Evolutionary conservation across 1,139 yeast genomes (phyloP).

Genomic region (Magnusiomyces clavatus): DNA sequence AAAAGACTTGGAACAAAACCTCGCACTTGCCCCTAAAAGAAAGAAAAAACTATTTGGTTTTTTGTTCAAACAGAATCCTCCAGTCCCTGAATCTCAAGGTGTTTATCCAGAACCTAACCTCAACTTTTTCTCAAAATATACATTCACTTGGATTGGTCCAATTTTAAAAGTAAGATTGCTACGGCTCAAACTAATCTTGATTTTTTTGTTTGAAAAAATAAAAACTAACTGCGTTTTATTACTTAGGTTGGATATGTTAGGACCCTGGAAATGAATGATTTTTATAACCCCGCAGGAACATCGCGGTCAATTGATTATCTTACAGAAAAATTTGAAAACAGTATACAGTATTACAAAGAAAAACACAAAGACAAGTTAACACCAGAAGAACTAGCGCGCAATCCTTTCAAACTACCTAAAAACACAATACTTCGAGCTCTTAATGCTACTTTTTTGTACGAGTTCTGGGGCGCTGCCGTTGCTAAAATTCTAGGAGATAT

Average conservation of each 20-base stretch:
- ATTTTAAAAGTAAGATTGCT: neutral
- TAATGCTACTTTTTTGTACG: constrained; percentile 48
- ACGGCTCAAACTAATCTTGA: neutral
- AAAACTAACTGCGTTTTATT: constrained; percentile 18
- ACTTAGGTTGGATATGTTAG: constrained; percentile 51
- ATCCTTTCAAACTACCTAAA: constrained; percentile 33
- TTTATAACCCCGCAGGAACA: constrained; percentile 47
- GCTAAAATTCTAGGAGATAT: constrained; percentile 43
- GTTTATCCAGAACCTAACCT: constrained; percentile 25
- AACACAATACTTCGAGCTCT: constrained; percentile 40
- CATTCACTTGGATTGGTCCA: neutral
- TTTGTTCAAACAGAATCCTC: constrained; percentile 21
- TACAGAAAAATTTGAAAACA: constrained; percentile 34
- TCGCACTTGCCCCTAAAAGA: too few species aligned
- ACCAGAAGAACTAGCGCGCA: constrained; percentile 19
- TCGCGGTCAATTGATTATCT: constrained; percentile 43
- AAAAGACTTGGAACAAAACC: too few species aligned
- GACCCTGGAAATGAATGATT: constrained; percentile 55
- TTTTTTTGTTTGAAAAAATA: constrained; percentile 12
- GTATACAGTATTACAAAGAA: constrained; percentile 33
- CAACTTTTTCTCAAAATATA: constrained; percentile 11
- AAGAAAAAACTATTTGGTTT: too few species aligned
- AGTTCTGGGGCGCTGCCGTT: constrained; percentile 40
- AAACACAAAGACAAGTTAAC: neutral
- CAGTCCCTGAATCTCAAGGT: constrained; percentile 23